Conservation (phyloP, 2,329 filamentous ascomycete genomes). For the Aspergillus sp. region DNA sequence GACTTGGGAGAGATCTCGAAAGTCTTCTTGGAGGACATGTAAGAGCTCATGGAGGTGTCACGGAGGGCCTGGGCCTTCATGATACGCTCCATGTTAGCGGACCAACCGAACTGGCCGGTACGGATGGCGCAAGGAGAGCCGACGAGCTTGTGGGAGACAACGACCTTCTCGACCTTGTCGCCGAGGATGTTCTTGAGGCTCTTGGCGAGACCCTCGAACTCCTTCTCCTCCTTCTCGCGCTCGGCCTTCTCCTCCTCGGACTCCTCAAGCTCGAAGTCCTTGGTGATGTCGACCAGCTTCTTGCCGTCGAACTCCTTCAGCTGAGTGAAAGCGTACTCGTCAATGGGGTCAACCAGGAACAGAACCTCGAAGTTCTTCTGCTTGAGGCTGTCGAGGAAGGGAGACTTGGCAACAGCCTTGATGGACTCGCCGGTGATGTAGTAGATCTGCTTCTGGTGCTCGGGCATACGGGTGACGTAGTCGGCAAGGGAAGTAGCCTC, state of each 20-base stretch:
- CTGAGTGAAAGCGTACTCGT: slow-evolving; percentile 99
- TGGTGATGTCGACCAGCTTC: slow-evolving; percentile 99
- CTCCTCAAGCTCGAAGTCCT: slow-evolving; percentile 99
- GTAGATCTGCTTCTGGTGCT: slow-evolving; percentile 99
- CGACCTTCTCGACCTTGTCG: slow-evolving; percentile 99
- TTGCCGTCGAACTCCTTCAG: slow-evolving; percentile 99
- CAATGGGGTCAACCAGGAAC: slow-evolving; percentile 98
- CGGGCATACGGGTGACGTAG: slow-evolving; percentile 98
- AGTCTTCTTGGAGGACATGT: slow-evolving; percentile 99
- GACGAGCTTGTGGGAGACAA: slow-evolving; percentile 96
- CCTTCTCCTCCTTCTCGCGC: slow-evolving; percentile 97
- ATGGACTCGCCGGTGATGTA: slow-evolving; percentile 99
- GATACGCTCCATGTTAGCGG: slow-evolving; percentile 99
- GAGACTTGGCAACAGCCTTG: slow-evolving; percentile 97
- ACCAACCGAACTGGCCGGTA: slow-evolving; percentile 99
- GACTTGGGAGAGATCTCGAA: slow-evolving; percentile 99
- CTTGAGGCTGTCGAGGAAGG: slow-evolving; percentile 98
- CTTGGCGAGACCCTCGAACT: slow-evolving; percentile 94
- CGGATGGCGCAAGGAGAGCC: slow-evolving; percentile 96
- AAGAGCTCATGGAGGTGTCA: slow-evolving; percentile 98
- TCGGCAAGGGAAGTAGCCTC: slow-evolving; percentile 92
- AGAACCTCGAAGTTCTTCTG: slow-evolving; percentile 99
- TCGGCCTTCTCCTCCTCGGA: slow-evolving; percentile 98
- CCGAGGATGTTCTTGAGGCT: slow-evolving; percentile 98
- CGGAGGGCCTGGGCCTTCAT: slow-evolving; percentile 99